Evolutionary conservation across 805 yeast species (phyloP), one percentile per base, ranked within the genome.

Genomic region (Saccharomycopsis fermentans): DNA sequence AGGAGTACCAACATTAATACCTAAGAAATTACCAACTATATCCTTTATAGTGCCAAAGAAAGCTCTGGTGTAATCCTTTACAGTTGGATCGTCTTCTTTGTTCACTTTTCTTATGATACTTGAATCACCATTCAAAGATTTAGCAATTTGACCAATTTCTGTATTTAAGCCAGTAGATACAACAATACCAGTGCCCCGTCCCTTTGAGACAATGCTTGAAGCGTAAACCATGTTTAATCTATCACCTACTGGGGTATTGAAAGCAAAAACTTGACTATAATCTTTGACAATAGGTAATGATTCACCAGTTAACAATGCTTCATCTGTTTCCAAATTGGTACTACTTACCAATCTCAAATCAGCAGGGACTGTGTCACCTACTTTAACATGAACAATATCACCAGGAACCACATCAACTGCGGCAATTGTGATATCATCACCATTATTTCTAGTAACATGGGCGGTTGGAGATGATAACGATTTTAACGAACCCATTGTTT

Each of bases 231-330:
- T 77, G 69, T 86, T 86, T 59, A 81, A 68, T 50, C 92, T 73
- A 67, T 87, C 92, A 55, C 91, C 92, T 32, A 86, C 86, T 9
- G 89, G 86, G 14, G 79, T 71, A 24, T n/a, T 27, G 14, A 6
- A 19, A 1, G 70, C 65, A 60, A 77, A 82, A 8, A 75, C 71
- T 11, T 72, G 72, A 0, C 68, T 65, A 27, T 73, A 76, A 54
- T 78, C 75, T 67, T 92, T 94, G 47, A 73, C 70, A 1, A 91
- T 83, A 1, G 96, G 91, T 47, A 81, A 68, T 0, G 96, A 81
- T 71, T 94, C 99, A 53, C 99, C 99, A 0, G 99, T 92, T 59
- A 94, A 75, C 21, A 91, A 73, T 2, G 97, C 86, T 71, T 94
- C 99, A 67, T 91, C 92, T 35, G 89, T 77, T 66, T 87, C 96